A percentile compares a stretch with the other conserved stretches of the same genome.
Conservation (phyloP, 2,329 filamentous ascomycete species). For the Colletotrichum viniferum region DNA sequence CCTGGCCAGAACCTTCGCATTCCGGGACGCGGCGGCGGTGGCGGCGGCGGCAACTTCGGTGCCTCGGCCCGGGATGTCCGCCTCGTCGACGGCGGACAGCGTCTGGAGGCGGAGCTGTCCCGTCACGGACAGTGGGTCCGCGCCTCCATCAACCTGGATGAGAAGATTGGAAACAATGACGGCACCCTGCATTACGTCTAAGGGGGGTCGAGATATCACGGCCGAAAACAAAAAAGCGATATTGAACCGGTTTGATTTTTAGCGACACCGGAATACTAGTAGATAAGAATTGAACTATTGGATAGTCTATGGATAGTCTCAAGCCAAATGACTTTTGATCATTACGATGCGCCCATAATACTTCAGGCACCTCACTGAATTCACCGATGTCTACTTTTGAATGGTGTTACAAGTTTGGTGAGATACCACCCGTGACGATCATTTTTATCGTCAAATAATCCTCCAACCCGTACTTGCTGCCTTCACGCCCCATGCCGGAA, state of each 20-base stretch:
- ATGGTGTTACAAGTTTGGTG: not conserved
- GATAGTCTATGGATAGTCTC: not conserved
- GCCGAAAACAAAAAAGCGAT: not conserved
- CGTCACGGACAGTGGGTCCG: conserved; percentile 34
- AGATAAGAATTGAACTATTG: not conserved
- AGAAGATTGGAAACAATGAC: conserved; percentile 37
- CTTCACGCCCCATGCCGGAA: conserved; percentile 19
- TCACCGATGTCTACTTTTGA: not conserved
- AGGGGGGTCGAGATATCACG: not conserved
- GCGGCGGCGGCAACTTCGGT: conserved; percentile 34
- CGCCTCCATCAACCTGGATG: conserved; percentile 36
- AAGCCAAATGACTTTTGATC: not conserved
- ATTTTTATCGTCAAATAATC: conserved; percentile 64
- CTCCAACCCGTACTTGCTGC: conserved; percentile 35
- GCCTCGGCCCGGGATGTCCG: conserved; percentile 38
- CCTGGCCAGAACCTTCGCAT: conserved; percentile 44
- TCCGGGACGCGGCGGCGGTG: conserved; percentile 29
- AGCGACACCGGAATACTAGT: not conserved
- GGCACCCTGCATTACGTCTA: conserved; percentile 23
- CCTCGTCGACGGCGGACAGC: conserved; percentile 38
- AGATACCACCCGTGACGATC: conserved; percentile 45
- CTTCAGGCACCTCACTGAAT: not conserved
- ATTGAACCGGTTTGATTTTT: not conserved
- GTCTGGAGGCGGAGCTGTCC: conserved; percentile 35
- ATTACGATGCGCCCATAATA: not conserved